Evolutionary conservation across 352 stramenopile genomes (phyloP).

Genomic region (Phytopythium sindhum): DNA sequence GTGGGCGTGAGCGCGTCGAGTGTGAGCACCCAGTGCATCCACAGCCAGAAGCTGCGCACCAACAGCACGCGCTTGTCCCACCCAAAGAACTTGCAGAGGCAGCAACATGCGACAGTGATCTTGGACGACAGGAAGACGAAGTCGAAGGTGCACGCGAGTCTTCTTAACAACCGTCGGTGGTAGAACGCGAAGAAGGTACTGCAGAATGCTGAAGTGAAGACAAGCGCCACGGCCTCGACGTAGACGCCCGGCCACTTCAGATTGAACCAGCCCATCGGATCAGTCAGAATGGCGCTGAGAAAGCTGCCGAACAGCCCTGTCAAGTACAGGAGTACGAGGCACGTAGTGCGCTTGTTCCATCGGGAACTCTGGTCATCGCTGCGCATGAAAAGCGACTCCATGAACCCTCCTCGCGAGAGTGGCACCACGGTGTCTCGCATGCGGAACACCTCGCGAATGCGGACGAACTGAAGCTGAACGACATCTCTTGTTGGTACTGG

Average conservation of each 20-base stretch:
- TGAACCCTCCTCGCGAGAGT: neutral
- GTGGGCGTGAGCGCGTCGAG: conserved; percentile 27
- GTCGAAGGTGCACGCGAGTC: conserved; percentile 28
- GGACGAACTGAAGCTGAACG: conserved; percentile 16
- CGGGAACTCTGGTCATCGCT: neutral
- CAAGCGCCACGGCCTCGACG: neutral
- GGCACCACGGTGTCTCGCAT: conserved; percentile 11
- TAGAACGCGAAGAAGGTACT: conserved; percentile 15
- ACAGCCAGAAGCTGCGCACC: conserved; percentile 22
- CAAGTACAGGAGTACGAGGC: neutral
- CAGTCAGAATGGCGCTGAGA: neutral
- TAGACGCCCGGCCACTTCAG: neutral
- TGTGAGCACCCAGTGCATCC: conserved; percentile 30
- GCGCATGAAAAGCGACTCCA: neutral
- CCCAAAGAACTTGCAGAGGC: conserved; percentile 15
- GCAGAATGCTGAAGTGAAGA: conserved; percentile 14
- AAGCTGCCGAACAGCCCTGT: neutral
- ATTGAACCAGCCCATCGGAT: neutral
- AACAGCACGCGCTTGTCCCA: conserved; percentile 16
- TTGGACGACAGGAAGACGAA: conserved; percentile 26
- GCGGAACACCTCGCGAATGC: conserved; percentile 12
- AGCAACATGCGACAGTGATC: conserved; percentile 16
- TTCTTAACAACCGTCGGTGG: conserved; percentile 16
- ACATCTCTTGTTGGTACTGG: neutral
- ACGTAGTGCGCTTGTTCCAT: neutral